Evolutionary conservation across 352 stramenopile species (phyloP).

Genomic region (Phytophthora aleatoria): DNA sequence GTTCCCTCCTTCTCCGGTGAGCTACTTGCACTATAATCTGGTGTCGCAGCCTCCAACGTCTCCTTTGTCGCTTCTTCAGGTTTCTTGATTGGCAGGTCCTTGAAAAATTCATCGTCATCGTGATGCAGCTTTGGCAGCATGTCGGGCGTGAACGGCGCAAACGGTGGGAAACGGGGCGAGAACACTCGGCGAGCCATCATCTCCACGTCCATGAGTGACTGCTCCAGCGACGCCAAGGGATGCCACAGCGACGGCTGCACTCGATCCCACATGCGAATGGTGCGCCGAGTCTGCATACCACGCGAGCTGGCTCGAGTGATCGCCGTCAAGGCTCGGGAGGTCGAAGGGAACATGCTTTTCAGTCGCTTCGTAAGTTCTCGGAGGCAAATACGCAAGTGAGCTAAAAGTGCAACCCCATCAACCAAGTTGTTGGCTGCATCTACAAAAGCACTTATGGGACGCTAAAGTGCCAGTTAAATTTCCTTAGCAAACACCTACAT

Average conservation of each 20-base stretch:
- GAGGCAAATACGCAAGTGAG: slow-evolving; percentile 22
- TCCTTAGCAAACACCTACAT: slow-evolving; percentile 37
- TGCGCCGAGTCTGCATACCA: slow-evolving; percentile 31
- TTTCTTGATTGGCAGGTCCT: slow-evolving; percentile 44
- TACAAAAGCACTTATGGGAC: slow-evolving; percentile 14
- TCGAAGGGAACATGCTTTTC: neutral
- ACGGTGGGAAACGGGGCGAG: slow-evolving; percentile 32
- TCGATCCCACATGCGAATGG: slow-evolving; percentile 46
- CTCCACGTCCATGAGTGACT: slow-evolving; percentile 73
- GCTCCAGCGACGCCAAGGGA: slow-evolving; percentile 58
- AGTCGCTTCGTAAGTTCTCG: neutral
- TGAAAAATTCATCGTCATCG: slow-evolving; percentile 60
- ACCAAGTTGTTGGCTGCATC: neutral
- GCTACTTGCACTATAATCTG: slow-evolving; percentile 4
- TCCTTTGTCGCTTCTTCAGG: slow-evolving; percentile 25
- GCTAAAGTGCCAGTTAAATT: slow-evolving; percentile 38
- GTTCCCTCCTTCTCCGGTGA: slow-evolving; percentile 19
- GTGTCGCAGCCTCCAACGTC: slow-evolving; percentile 7
- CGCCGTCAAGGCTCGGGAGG: neutral
- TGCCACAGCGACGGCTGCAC: slow-evolving; percentile 57
- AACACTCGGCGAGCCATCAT: slow-evolving; percentile 39
- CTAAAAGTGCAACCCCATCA: slow-evolving; percentile 1
- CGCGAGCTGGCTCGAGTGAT: neutral
- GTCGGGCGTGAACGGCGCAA: slow-evolving; percentile 30
- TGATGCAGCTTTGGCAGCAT: slow-evolving; percentile 28